A percentile compares a stretch with the other conserved stretches of the same genome.
Conservation (phyloP, 2,329 filamentous ascomycete species). For the Fusarium beomiforme region DNA sequence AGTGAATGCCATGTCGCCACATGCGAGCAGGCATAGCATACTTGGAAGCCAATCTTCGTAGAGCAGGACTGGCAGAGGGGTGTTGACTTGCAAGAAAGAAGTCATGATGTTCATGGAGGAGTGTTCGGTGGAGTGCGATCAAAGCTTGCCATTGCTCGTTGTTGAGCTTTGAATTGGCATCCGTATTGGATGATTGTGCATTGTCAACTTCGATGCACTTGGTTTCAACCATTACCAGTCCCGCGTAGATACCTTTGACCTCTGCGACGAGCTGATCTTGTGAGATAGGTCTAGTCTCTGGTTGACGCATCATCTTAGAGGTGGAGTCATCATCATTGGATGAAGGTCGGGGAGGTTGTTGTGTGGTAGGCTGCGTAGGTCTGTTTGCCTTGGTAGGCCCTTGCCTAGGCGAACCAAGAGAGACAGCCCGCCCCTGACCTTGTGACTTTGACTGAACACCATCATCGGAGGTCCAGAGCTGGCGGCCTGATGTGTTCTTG, state of each 20-base stretch:
- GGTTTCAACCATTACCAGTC: constrained; percentile 84
- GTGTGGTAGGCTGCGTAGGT: constrained; percentile 2
- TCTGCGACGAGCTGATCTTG: constrained; percentile 83
- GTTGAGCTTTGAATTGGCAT: constrained; percentile 57
- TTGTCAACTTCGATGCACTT: constrained; percentile 88
- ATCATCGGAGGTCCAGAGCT: constrained; percentile 45
- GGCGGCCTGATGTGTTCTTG: constrained; percentile 36
- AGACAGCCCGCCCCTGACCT: constrained; percentile 3
- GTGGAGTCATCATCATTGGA: constrained; percentile 11
- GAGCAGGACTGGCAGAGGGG: constrained; percentile 74
- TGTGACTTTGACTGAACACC: constrained; percentile 22
- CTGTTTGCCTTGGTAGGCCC: constrained; percentile 6
- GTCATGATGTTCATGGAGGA: constrained; percentile 85
- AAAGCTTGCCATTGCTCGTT: constrained; percentile 85
- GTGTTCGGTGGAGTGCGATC: constrained; percentile 81
- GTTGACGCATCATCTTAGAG: constrained; percentile 29
- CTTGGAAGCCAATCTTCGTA: constrained; percentile 77
- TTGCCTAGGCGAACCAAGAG: constrained; percentile 4
- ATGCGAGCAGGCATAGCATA: constrained; percentile 93
- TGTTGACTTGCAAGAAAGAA: constrained; percentile 91
- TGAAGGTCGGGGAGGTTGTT: neutral
- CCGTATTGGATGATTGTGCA: constrained; percentile 60
- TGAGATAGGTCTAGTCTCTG: constrained; percentile 60
- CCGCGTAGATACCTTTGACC: constrained; percentile 85
- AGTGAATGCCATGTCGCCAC: constrained; percentile 94